Conservation (phyloP, 257 asterid species). For the Coffea eugenioides region DNA sequence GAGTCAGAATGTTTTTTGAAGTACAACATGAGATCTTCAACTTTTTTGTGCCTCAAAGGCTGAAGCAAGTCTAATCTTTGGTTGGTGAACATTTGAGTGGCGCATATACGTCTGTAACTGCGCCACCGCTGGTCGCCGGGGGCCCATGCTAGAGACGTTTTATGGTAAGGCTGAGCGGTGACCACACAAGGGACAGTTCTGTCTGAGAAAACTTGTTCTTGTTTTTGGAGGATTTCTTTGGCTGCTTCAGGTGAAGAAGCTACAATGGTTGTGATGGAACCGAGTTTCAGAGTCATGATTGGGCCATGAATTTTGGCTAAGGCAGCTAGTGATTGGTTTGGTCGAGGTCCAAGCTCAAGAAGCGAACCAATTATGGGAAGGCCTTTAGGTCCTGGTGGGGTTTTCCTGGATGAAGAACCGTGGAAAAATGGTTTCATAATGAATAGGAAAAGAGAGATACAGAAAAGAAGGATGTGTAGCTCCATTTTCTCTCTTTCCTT, state of each 20-base stretch:
- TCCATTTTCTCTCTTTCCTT: neutral
- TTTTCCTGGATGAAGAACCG: neutral
- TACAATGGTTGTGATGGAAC: constrained; percentile 23
- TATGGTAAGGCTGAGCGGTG: constrained; percentile 23
- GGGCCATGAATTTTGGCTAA: constrained; percentile 34
- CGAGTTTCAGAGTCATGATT: constrained; percentile 34
- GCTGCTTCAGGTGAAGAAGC: constrained; percentile 34
- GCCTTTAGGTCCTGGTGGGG: constrained; percentile 22
- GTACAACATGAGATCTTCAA: constrained; percentile 21
- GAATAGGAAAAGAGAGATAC: neutral
- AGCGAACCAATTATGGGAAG: constrained; percentile 20
- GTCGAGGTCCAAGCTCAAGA: neutral
- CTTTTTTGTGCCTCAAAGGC: constrained; percentile 23
- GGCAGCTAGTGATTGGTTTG: constrained; percentile 18
- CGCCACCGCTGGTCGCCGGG: constrained; percentile 33
- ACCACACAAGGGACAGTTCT: constrained; percentile 19
- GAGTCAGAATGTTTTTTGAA: constrained; percentile 13
- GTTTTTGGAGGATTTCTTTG: constrained; percentile 30
- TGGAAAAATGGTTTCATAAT: neutral
- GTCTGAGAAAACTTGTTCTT: constrained; percentile 26
- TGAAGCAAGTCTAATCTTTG: constrained; percentile 25
- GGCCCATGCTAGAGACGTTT: constrained; percentile 22
- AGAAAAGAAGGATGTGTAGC: neutral
- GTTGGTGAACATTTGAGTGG: constrained; percentile 29
- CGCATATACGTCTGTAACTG: constrained; percentile 28